Conservation (phyloP, 139 green algal genomes). For the Gonium pectorale region DNA sequence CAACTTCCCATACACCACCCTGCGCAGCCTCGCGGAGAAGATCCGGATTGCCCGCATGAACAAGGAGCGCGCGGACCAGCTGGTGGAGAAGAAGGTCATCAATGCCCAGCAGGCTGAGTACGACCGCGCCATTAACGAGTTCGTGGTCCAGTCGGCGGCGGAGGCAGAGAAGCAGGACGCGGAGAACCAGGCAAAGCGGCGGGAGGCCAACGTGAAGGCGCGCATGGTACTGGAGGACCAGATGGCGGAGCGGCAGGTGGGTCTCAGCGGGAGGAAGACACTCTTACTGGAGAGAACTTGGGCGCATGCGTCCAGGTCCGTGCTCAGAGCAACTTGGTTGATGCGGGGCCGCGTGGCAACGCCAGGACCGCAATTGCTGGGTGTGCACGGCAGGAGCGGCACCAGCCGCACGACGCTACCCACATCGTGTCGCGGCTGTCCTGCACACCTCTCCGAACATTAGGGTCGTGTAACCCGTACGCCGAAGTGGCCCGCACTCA, state of each 20-base stretch:
- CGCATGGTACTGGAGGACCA: conserved; percentile 65
- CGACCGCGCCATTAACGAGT: conserved; percentile 56
- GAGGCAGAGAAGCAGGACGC: conserved; percentile 41
- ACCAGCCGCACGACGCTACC: too few species aligned
- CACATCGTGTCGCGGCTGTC: too few species aligned
- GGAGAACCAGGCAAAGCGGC: conserved; percentile 47
- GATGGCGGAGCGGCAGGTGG: conserved; percentile 55
- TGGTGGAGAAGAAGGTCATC: conserved; percentile 66
- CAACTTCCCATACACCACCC: too few species aligned
- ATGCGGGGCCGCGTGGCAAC: too few species aligned
- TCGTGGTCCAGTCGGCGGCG: conserved; percentile 24
- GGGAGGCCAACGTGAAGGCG: conserved; percentile 46
- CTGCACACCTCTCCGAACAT: too few species aligned
- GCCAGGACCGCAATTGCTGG: too few species aligned
- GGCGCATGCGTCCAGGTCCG: too few species aligned
- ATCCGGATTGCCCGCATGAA: conserved; percentile 69
- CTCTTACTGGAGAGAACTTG: too few species aligned
- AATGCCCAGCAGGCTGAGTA: conserved; percentile 61
- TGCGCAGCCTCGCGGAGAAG: conserved; percentile 71
- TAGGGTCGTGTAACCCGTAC: too few species aligned
- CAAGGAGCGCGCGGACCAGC: conserved; percentile 70
- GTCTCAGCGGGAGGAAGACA: not conserved
- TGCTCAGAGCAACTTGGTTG: too few species aligned
- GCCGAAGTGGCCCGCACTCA: too few species aligned
- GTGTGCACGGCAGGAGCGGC: too few species aligned